Percentiles rank a stretch among this genome's conserved stretches.
These are phyloP conservation scores for Craterostigma plantagineum DNA, from an alignment of 257 asterid genomes.

Conservation along the genomic window DNA sequence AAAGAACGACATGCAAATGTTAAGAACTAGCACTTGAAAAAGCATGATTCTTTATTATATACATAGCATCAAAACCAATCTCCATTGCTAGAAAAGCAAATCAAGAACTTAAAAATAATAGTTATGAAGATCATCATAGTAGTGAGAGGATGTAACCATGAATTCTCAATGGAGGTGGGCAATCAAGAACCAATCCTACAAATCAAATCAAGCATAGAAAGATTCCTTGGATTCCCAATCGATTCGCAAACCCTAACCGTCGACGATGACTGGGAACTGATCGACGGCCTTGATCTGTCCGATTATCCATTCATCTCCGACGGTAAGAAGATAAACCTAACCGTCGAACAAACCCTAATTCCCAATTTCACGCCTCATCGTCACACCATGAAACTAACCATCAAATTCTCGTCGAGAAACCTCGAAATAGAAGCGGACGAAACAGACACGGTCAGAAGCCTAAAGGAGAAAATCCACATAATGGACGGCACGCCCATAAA, in stretches of 20 bases:
- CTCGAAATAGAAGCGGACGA: conserved; percentile 23
- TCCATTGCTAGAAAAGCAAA: not conserved
- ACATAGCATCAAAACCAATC: conserved; percentile 16
- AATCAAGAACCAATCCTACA: conserved; percentile 33
- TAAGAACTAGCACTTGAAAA: too few relatives aligned
- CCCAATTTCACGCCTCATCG: not conserved
- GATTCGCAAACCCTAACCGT: conserved; percentile 35
- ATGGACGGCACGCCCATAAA: conserved; percentile 44
- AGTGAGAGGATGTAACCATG: conserved; percentile 11
- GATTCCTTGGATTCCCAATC: conserved; percentile 22
- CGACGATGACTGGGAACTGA: conserved; percentile 41
- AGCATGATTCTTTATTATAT: too few relatives aligned
- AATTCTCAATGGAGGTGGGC: conserved; percentile 28
- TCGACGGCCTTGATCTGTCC: conserved; percentile 41
- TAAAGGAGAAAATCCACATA: conserved; percentile 67
- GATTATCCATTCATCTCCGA: conserved; percentile 42
- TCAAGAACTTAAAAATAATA: not conserved
- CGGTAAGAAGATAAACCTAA: conserved; percentile 25
- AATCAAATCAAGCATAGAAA: conserved; percentile 31
- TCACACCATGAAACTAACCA: conserved; percentile 15
- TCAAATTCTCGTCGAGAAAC: conserved; percentile 29
- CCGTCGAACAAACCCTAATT: conserved; percentile 6
- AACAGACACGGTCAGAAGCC: conserved; percentile 44
- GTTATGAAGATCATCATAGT: conserved; percentile 27
- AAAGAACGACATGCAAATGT: too few relatives aligned